These are phyloP conservation scores for Aspergillus phoenicis DNA, from an alignment of 2,329 filamentous ascomycete genomes.

Conservation along the genomic window DNA sequence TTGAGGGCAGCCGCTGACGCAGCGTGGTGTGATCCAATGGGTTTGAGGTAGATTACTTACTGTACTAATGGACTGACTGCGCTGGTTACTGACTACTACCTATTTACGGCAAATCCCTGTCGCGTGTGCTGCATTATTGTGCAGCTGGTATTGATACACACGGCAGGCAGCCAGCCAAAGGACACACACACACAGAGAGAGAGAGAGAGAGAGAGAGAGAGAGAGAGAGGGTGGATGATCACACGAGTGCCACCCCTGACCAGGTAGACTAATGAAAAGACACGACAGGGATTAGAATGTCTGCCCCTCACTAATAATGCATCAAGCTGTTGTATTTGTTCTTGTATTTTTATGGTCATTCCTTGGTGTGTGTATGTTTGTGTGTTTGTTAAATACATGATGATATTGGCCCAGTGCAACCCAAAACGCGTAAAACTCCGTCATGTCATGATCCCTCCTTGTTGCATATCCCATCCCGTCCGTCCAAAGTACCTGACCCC, in stretches of 20 bases:
- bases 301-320: background rate
- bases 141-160: background rate
- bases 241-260: background rate
- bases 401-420: background rate
- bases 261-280: background rate
- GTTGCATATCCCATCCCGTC: slow-evolving; percentile 4
- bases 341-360: background rate
- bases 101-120: background rate
- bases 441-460: background rate
- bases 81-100: background rate
- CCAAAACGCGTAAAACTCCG: slow-evolving; percentile 3
- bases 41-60: slow-evolving; percentile 1
- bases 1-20: slow-evolving; percentile 2
- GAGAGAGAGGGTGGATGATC: background rate
- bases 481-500: slow-evolving; percentile 2
- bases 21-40: background rate
- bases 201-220: too few relatives aligned
- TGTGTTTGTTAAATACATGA: background rate
- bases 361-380: background rate
- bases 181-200: too few relatives aligned
- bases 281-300: too few relatives aligned
- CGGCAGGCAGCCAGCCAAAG: background rate
- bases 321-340: background rate
- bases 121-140: background rate
- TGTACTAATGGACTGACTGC: background rate